Percentiles rank a stretch among this genome's conserved stretches.
These are phyloP conservation scores for Alternaria incomplexa DNA, from an alignment of 2,329 filamentous ascomycete species.

Conservation along the genomic window DNA sequence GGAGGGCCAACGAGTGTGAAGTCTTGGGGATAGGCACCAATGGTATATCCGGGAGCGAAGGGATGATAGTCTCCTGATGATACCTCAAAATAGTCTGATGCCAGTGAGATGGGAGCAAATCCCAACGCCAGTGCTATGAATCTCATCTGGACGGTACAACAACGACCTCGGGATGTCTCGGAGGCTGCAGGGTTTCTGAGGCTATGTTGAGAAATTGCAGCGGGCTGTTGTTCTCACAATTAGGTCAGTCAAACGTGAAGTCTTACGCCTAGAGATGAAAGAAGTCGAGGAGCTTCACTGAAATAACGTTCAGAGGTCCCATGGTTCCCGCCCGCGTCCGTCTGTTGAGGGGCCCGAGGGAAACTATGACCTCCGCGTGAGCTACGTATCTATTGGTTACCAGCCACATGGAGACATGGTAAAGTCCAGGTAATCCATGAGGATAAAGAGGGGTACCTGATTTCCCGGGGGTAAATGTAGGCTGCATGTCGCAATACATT, in stretches of 20 bases:
- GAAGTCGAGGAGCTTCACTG: background rate
- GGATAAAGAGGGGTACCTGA: background rate
- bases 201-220: background rate
- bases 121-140: background rate
- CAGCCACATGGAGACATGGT: background rate
- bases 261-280: background rate
- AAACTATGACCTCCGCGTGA: background rate
- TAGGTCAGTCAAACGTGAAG: background rate
- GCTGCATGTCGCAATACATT: background rate
- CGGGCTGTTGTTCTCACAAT: background rate
- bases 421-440: background rate
- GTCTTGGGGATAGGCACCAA: slow-evolving; percentile 38
- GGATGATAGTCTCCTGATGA: slow-evolving; percentile 13
- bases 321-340: background rate
- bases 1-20: slow-evolving; percentile 46
- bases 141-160: background rate
- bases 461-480: background rate
- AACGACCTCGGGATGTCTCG: background rate
- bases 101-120: background rate
- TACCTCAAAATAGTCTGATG: slow-evolving; percentile 14
- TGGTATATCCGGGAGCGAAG: slow-evolving; percentile 19
- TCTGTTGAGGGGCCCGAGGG: background rate
- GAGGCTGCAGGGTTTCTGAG: background rate
- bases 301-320: background rate
- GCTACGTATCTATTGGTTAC: background rate